phyloP scores from a whole-genome alignment of 805 yeast species.

The Kuraishia ogatae region DNA sequence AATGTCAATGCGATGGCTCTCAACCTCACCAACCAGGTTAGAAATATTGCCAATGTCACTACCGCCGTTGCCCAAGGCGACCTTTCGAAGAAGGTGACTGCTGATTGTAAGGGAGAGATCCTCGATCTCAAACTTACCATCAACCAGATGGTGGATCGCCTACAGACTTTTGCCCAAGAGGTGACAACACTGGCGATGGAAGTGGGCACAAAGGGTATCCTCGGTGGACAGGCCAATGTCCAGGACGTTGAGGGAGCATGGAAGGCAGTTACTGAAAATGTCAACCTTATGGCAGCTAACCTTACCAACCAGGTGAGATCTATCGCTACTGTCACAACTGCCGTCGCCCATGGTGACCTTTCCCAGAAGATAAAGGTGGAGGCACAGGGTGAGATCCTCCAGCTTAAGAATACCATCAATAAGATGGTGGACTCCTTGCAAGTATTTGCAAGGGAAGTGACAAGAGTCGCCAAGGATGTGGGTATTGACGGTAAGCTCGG shows the following conservation, averaged over 20 bases:
- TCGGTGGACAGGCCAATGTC: constrained; percentile 85
- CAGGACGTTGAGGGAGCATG: constrained; percentile 84
- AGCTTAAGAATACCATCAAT: constrained; percentile 77
- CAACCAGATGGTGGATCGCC: constrained; percentile 83
- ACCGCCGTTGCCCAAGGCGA: constrained; percentile 86
- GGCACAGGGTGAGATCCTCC: constrained; percentile 86
- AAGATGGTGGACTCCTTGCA: constrained; percentile 90
- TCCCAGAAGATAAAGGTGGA: constrained; percentile 81
- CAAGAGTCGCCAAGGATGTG: constrained; percentile 85
- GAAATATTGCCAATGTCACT: constrained; percentile 81
- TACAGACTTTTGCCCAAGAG: constrained; percentile 74
- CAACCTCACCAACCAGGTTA: constrained; percentile 79
- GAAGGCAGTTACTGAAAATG: constrained; percentile 85
- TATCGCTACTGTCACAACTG: constrained; percentile 85
- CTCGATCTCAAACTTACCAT: constrained; percentile 74
- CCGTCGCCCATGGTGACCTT: constrained; percentile 85
- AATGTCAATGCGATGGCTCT: constrained; percentile 88
- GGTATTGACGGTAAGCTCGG: constrained; percentile 92
- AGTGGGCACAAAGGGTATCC: constrained; percentile 75
- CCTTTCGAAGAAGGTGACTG: constrained; percentile 71
- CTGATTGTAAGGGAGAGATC: constrained; percentile 78
- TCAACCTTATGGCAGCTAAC: constrained; percentile 82
- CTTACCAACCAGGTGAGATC: constrained; percentile 83
- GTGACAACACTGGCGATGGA: constrained; percentile 84
- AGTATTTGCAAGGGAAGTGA: constrained; percentile 80